Evolutionary conservation across 805 yeast species (phyloP).

Genomic region (Wickerhamiella spandovensis): DNA sequence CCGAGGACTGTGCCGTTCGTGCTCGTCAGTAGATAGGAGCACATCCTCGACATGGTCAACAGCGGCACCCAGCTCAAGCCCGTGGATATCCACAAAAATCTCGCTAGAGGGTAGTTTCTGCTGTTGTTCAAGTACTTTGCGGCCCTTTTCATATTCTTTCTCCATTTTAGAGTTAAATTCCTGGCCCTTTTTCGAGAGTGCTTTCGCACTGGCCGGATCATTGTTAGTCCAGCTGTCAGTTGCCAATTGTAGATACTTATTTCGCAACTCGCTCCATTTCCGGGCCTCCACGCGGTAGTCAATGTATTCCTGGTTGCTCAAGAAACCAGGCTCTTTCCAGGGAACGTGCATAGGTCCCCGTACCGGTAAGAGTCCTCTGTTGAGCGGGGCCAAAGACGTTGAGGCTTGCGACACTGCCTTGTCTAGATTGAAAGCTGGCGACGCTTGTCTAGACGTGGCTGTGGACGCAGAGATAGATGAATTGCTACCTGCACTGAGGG

Average conservation of each 20-base stretch:
- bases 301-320: conserved; percentile 17
- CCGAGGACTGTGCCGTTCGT: conserved; percentile 17
- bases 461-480: no score
- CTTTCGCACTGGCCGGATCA: conserved; percentile 22
- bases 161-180: conserved; percentile 20
- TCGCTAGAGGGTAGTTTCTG: conserved; percentile 18
- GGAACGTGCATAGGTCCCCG: conserved; percentile 16
- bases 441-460: no score
- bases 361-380: conserved; percentile 2
- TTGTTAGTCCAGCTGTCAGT: conserved; percentile 23
- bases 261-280: conserved; percentile 21
- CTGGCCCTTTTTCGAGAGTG: conserved; percentile 23
- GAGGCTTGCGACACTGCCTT: not conserved
- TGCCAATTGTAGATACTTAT: conserved; percentile 24
- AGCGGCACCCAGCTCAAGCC: conserved; percentile 24
- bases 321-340: conserved; percentile 19
- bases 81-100: conserved; percentile 25
- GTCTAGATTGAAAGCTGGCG: not conserved
- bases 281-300: conserved; percentile 19
- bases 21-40: conserved; percentile 15
- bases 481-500: no score
- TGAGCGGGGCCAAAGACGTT: not conserved
- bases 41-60: conserved; percentile 20
- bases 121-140: conserved; percentile 19
- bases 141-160: conserved; percentile 16